These are phyloP conservation scores for Arctostaphylos glauca DNA, from an alignment of 148 eudicot genomes.

Conservation along the genomic window DNA sequence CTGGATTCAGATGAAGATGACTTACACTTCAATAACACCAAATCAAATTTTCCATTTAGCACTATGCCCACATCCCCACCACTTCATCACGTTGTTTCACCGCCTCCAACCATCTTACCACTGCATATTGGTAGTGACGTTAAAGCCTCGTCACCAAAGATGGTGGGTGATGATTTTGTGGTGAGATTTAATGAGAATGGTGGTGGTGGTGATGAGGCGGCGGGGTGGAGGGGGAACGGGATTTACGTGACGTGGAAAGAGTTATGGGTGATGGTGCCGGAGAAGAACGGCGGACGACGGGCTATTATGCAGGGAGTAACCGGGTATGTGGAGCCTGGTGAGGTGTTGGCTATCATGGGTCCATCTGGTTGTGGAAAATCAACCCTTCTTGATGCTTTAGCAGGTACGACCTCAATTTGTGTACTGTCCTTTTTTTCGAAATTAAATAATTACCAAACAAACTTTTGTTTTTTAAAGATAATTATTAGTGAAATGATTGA, in stretches of 20 bases:
- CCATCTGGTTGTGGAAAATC: conserved; percentile 65
- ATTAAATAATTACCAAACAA: too few relatives aligned
- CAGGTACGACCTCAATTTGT: conserved; percentile 24
- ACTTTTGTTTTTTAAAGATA: too few relatives aligned
- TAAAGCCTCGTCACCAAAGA: background rate
- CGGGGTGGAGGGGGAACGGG: background rate
- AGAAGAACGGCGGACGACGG: conserved; percentile 20
- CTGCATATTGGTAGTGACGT: background rate
- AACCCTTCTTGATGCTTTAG: conserved; percentile 51
- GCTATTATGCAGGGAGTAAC: conserved; percentile 33
- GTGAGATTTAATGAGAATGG: background rate
- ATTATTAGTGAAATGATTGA: too few relatives aligned
- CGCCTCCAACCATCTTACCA: background rate
- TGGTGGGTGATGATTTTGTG: background rate
- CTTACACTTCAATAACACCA: conserved; percentile 6
- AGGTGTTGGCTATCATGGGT: conserved; percentile 59
- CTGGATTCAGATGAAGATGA: background rate
- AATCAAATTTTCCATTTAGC: conserved; percentile 32
- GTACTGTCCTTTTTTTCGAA: too few relatives aligned
- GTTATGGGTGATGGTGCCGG: conserved; percentile 35
- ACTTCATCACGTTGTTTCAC: background rate
- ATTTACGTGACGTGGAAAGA: conserved; percentile 53
- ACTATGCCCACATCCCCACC: background rate
- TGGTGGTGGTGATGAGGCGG: background rate
- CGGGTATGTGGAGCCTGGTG: conserved; percentile 42